Evolutionary conservation across 2,329 filamentous ascomycete species (phyloP).

Genomic region (Talaromyces funiculosus): DNA sequence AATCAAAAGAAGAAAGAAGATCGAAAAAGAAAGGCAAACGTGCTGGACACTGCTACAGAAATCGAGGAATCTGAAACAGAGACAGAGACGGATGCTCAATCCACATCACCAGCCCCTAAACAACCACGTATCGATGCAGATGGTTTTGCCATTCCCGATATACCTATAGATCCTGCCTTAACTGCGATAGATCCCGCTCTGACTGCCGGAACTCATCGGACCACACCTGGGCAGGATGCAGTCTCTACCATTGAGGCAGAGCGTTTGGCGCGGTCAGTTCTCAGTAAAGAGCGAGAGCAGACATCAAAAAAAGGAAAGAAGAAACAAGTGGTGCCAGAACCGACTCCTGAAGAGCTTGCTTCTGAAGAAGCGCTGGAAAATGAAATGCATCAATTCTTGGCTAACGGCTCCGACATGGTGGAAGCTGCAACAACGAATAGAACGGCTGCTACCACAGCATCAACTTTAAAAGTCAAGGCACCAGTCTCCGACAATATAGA

Average conservation of each 20-base stretch:
- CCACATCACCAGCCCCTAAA: constrained; percentile 23
- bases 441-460: not conserved
- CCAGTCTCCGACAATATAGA: constrained; percentile 51
- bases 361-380: constrained; percentile 56
- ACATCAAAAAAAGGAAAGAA: constrained; percentile 27
- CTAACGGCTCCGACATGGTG: constrained; percentile 33
- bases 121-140: constrained; percentile 55
- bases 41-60: constrained; percentile 34
- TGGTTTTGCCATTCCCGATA: constrained; percentile 60
- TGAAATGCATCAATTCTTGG: constrained; percentile 65
- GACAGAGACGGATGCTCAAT: constrained; percentile 18
- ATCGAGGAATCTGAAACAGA: constrained; percentile 43
- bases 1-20: constrained; percentile 55
- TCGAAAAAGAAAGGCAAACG: constrained; percentile 24
- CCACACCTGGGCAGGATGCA: not conserved
- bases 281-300: constrained; percentile 16
- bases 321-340: constrained; percentile 40
- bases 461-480: constrained; percentile 24
- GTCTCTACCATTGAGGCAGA: constrained; percentile 1
- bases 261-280: not conserved
- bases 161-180: constrained; percentile 43
- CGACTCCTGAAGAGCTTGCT: constrained; percentile 57
- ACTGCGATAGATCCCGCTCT: constrained; percentile 39
- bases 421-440: constrained; percentile 20
- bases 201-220: constrained; percentile 2